Conservation (phyloP, 2,329 filamentous ascomycete species). For the Ophiostoma sp. region DNA sequence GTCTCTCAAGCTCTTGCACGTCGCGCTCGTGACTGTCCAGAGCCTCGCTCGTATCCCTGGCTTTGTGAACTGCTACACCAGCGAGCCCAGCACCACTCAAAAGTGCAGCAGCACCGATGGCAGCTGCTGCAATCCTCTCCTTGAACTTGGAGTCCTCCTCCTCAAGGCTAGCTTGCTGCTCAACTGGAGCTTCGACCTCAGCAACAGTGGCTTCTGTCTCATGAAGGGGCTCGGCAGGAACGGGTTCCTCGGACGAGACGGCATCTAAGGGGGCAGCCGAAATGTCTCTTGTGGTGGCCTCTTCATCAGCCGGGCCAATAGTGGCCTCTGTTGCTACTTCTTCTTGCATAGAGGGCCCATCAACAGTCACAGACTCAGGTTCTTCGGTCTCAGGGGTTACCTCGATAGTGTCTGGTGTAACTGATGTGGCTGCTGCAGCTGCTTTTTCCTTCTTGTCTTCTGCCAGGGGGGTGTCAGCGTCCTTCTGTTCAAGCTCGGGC, state of each 20-base stretch:
- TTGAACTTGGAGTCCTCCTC: conserved; percentile 9
- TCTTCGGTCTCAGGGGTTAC: neutral
- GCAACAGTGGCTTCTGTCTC: neutral
- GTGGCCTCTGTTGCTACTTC: neutral
- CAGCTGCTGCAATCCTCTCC: conserved; percentile 16
- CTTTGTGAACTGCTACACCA: neutral
- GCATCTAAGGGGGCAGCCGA: neutral
- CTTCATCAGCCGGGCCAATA: neutral
- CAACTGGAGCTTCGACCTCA: neutral
- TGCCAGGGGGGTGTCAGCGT: neutral
- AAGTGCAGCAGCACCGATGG: conserved; percentile 20
- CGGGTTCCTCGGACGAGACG: neutral
- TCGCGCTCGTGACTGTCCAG: conserved; percentile 15
- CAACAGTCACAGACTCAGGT: neutral
- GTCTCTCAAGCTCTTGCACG: conserved; percentile 19
- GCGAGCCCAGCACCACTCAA: conserved; percentile 23
- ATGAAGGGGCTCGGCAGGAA: neutral
- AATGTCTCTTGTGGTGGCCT: neutral
- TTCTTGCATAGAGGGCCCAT: neutral
- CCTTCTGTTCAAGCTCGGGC: neutral
- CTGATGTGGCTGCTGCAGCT: neutral
- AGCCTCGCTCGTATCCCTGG: neutral
- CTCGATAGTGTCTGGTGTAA: neutral
- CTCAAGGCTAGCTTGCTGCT: neutral
- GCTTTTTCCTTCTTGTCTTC: conserved; percentile 3